These are phyloP conservation scores for Alternaria longipes DNA, from an alignment of 2,329 filamentous ascomycete species.

Conservation along the genomic window DNA sequence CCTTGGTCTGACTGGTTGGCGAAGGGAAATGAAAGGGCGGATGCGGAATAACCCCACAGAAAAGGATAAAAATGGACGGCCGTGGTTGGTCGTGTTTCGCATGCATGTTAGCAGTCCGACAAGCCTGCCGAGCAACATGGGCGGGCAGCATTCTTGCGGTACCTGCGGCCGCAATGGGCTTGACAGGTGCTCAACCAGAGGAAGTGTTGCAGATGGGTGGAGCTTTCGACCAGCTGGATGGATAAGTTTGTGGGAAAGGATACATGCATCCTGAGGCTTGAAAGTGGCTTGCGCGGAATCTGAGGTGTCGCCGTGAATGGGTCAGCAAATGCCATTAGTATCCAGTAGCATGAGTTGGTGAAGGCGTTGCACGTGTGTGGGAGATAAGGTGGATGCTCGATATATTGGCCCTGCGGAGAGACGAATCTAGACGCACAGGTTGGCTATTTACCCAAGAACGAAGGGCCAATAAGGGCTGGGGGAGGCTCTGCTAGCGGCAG, in stretches of 20 bases:
- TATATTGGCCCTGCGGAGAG: conserved; percentile 26
- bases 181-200: background rate
- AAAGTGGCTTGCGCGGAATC: conserved; percentile 9
- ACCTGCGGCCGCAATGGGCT: background rate
- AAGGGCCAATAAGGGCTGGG: conserved; percentile 12
- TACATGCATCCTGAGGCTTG: conserved; percentile 6
- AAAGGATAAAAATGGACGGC: conserved; percentile 7
- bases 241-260: background rate
- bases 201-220: conserved; percentile 3
- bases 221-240: background rate
- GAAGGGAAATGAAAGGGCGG: conserved; percentile 19
- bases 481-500: conserved; percentile 10
- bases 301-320: conserved; percentile 7
- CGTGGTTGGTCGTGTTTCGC: conserved; percentile 16
- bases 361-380: conserved; percentile 2
- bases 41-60: conserved; percentile 15
- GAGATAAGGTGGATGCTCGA: conserved; percentile 14
- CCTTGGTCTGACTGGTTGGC: conserved; percentile 6
- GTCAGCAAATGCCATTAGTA: background rate
- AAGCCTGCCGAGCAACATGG: background rate
- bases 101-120: conserved; percentile 5
- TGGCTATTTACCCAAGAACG: conserved; percentile 17
- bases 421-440: conserved; percentile 9
- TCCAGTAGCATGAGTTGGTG: background rate
- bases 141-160: background rate